Base-by-base conservation (phyloP, 805 yeast species). In the Pichia phayaonensis region DNA sequence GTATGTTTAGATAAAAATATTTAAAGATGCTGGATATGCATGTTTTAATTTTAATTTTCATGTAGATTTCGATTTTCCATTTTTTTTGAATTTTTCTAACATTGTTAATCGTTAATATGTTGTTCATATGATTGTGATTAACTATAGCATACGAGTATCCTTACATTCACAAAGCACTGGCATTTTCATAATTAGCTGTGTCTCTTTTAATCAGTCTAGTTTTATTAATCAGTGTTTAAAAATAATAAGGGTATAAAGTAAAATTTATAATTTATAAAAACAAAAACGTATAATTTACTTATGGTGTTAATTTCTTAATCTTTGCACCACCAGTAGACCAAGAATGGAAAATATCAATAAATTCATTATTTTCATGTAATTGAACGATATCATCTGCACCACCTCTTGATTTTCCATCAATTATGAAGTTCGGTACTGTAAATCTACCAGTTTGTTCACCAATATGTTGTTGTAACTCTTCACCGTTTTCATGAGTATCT, bases 371-470 rank as follows among this genome's bases (percentile, higher is more conserved):
- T 21, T 73, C 71, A 60, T 87, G 90, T 51, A 88, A 69, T 34
- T 69, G 73, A 24, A 66, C 72, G 64, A 94, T 79, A 50, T 90
- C 97, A 65, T 89, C 97, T 40, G 80, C 80, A 3, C 99, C 99
- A 40, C 99, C 99, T 56, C 86, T 76, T 45, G 92, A 83, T 24
- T 76, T 65, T 10, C 86, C 84, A 50, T 82, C 84, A 48, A 92
- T 77, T 48, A 88, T 73, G 21, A 94, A 77, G 63, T 94, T 94
- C 24, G 99, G 99, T 15, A 94, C 99, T 0, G 98, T 92, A 27
- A 69, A 69, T 58, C 97, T 80, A 8, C 94, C 95, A 5, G 96
- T 80, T 50, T 75, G 66, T 46, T 74, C 71, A 18, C 75, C 84
- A 47, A 94, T 74, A 65, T 84, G 84, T 18, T 72, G 77, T 67